Evolutionary conservation across 345 rosid genomes (phyloP).

Genomic region (Syzygium aqueum): DNA sequence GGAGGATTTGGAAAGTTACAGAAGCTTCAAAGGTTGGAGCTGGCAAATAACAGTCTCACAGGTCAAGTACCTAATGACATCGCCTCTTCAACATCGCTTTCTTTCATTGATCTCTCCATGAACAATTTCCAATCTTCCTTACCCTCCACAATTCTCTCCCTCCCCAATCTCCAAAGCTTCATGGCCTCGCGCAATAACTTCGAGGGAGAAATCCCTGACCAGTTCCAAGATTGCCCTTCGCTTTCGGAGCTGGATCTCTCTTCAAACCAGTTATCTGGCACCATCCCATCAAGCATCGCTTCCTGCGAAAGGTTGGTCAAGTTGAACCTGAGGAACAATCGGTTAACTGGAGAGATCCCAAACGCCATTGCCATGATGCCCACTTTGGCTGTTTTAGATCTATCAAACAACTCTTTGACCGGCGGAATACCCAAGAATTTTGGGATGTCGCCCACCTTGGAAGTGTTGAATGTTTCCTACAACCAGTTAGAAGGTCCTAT

Average conservation of each 20-base stretch:
- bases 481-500: slow-evolving; percentile 80
- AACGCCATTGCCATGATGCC: slow-evolving; percentile 65
- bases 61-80: slow-evolving; percentile 75
- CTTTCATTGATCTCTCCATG: slow-evolving; percentile 71
- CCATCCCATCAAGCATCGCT: slow-evolving; percentile 74
- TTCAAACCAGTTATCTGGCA: slow-evolving; percentile 57
- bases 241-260: slow-evolving; percentile 82
- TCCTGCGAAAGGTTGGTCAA: slow-evolving; percentile 73
- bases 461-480: slow-evolving; percentile 68
- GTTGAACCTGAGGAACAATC: slow-evolving; percentile 58
- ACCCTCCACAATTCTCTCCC: slow-evolving; percentile 73
- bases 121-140: slow-evolving; percentile 57
- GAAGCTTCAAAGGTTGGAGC: slow-evolving; percentile 72
- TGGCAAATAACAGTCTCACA: slow-evolving; percentile 64
- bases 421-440: slow-evolving; percentile 71
- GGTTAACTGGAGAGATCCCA: slow-evolving; percentile 63
- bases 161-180: slow-evolving; percentile 64
- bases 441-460: slow-evolving; percentile 76
- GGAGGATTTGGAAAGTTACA: slow-evolving; percentile 71
- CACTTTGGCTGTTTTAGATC: slow-evolving; percentile 75
- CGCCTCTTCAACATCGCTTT: slow-evolving; percentile 60
- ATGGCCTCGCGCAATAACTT: slow-evolving; percentile 49
- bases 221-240: slow-evolving; percentile 86
- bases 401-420: slow-evolving; percentile 68
- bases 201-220: slow-evolving; percentile 77